phyloP scores from a whole-genome alignment of 257 asterid species.

The Primulina tabacum region DNA sequence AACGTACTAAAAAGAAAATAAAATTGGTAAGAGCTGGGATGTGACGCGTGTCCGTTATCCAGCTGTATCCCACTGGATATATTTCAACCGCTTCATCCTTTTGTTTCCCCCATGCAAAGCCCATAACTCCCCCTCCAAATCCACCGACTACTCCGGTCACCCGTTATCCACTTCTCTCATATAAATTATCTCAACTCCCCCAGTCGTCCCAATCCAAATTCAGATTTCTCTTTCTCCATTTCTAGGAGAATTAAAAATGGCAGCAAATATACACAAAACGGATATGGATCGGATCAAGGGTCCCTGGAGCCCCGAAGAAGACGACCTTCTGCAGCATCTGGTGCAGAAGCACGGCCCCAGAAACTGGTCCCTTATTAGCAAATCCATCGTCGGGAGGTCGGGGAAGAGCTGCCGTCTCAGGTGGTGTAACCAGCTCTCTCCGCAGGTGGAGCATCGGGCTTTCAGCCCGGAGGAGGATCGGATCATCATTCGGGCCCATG shows the following conservation, averaged over 20 bases:
- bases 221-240: background rate
- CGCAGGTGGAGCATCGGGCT: conserved; percentile 43
- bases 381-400: conserved; percentile 38
- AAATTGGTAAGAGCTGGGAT: background rate
- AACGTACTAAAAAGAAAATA: too few relatives aligned
- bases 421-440: conserved; percentile 55
- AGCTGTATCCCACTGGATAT: conserved; percentile 20
- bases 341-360: conserved; percentile 40
- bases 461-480: conserved; percentile 42
- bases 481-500: conserved; percentile 43
- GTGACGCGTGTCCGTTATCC: conserved; percentile 24
- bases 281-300: conserved; percentile 39
- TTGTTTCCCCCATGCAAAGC: background rate
- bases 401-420: conserved; percentile 49
- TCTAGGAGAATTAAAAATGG: conserved; percentile 10
- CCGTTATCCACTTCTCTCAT: background rate
- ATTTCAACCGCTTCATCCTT: conserved; percentile 21
- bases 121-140: conserved; percentile 1
- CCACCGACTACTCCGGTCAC: background rate
- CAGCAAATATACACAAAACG: conserved; percentile 1
- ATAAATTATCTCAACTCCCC: background rate
- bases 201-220: background rate
- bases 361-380: conserved; percentile 46
- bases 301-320: conserved; percentile 55
- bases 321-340: conserved; percentile 29